These are phyloP conservation scores for Diaporthe vaccinii DNA, from an alignment of 2,329 filamentous ascomycete genomes.

Conservation along the genomic window DNA sequence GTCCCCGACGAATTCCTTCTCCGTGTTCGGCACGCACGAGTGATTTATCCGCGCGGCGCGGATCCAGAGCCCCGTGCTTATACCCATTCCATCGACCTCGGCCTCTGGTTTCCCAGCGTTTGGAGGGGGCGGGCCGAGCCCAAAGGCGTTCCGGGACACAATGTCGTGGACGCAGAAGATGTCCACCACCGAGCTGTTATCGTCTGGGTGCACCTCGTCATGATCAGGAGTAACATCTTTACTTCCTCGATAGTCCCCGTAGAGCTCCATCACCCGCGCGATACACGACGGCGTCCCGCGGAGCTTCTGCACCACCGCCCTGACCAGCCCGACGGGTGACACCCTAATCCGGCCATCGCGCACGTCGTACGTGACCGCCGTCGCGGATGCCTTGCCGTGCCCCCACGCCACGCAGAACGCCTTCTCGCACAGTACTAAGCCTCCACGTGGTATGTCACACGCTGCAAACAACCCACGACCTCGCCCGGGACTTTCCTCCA, in stretches of 20 bases:
- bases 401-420: conserved; percentile 4
- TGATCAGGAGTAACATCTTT: background rate
- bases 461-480: background rate
- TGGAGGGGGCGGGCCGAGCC: background rate
- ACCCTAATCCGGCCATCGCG: conserved; percentile 8
- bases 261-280: background rate
- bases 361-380: background rate
- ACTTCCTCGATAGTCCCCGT: background rate
- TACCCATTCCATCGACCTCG: background rate
- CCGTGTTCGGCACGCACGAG: conserved; percentile 49
- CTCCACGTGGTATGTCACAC: background rate
- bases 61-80: background rate
- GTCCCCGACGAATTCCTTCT: conserved; percentile 50
- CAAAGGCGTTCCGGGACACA: conserved; percentile 9
- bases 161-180: conserved; percentile 1
- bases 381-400: background rate
- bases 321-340: conserved; percentile 3
- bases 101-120: background rate
- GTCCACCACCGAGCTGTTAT: background rate
- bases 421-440: conserved; percentile 1
- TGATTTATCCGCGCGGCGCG: conserved; percentile 49
- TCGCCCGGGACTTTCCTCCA: background rate
- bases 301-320: conserved; percentile 8
- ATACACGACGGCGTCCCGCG: background rate
- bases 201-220: background rate